These are phyloP conservation scores for Xanthoparmelia taractica DNA, from an alignment of 495 filamentous ascomycete genomes.

Conservation along the genomic window DNA sequence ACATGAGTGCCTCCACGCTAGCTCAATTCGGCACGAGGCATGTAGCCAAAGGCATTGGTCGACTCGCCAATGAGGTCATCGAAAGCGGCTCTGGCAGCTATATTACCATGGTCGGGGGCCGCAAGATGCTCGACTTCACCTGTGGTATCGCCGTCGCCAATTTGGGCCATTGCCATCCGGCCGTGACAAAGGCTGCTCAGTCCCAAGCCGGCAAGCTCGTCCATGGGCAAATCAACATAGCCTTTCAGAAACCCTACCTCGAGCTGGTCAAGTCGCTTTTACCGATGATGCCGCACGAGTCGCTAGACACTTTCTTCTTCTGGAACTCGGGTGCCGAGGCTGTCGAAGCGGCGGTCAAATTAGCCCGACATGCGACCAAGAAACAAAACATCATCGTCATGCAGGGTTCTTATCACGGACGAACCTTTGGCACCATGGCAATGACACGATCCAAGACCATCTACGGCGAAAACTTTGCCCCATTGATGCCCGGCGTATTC, in stretches of 20 bases:
- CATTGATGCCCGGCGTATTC: conserved; percentile 26
- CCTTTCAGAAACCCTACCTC: conserved; percentile 25
- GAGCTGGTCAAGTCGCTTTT: conserved; percentile 16
- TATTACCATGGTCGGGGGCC: conserved; percentile 18
- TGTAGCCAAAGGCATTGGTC: conserved; percentile 20
- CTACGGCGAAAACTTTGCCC: conserved; percentile 26
- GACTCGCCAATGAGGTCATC: conserved; percentile 17
- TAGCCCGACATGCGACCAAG: conserved; percentile 38
- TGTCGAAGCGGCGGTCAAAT: conserved; percentile 51
- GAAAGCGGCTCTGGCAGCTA: conserved; percentile 23
- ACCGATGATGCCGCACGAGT: conserved; percentile 23
- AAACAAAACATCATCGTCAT: conserved; percentile 25
- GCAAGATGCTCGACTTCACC: conserved; percentile 21
- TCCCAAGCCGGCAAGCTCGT: conserved; percentile 20
- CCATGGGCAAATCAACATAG: conserved; percentile 25
- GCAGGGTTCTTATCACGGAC: conserved; percentile 24
- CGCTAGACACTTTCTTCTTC: conserved; percentile 23
- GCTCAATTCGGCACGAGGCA: conserved; percentile 19
- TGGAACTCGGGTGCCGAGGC: conserved; percentile 39
- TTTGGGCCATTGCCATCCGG: conserved; percentile 22
- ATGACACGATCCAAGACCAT: conserved; percentile 25
- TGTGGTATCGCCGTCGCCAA: conserved; percentile 23
- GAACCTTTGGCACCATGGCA: conserved; percentile 24
- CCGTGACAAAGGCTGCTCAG: conserved; percentile 22
- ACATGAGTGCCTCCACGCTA: conserved; percentile 14